Base-by-base conservation (phyloP, 1,284 basidiomycete genomes). In the Rhodotorula mucilaginosa region DNA sequence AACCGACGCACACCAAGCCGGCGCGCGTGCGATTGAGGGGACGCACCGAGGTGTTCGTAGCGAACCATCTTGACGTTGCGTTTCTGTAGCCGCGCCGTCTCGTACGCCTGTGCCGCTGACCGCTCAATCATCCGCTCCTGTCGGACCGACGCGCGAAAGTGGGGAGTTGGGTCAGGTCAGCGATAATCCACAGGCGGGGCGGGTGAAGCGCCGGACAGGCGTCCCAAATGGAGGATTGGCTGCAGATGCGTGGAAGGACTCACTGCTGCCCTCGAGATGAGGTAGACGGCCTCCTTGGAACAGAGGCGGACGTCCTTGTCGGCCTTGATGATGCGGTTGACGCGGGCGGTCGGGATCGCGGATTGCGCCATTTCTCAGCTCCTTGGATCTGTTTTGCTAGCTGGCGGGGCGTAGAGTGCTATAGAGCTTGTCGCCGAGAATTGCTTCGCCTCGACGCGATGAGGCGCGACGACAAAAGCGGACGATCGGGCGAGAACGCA, bases 281-380 rank as follows among this genome's bases (percentile, higher is more conserved):
- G 78, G 65, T 83, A 84, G 8, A 80, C 76, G 56, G 83, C 83
- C 71, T 84, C 83, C 48, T 77, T 80, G 31, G 77, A 80, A 78
- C 82, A 82, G 74, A 81, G 80, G 58, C 81, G 80, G 69, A 83
- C 71, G 29, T 84, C 83, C 71, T 81, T 81, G 76, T 84, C 83
- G 15, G 82, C 81, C 71, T 83, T 83, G 74, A 83, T 79, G 71
- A 84, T 83, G 73, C 78, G 78, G 74, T 82, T 81, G 18, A 84
- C 78, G 47, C 82, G 78, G n/a, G 80, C 76, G 10, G 81, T 77
- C 12, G 83, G 83, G 65, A 83, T 62, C 44, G 46, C 59, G 57
- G 71, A 46, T 31, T 21, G 52, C 5, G 52, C 23, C n/a, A 23
- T 54, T 15, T 21, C 13, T 26, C 52, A 15, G 3, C 23, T n/a